These are phyloP conservation scores for Leccinum glutinopallens DNA, from an alignment of 1,284 basidiomycete species.

Conservation along the genomic window DNA sequence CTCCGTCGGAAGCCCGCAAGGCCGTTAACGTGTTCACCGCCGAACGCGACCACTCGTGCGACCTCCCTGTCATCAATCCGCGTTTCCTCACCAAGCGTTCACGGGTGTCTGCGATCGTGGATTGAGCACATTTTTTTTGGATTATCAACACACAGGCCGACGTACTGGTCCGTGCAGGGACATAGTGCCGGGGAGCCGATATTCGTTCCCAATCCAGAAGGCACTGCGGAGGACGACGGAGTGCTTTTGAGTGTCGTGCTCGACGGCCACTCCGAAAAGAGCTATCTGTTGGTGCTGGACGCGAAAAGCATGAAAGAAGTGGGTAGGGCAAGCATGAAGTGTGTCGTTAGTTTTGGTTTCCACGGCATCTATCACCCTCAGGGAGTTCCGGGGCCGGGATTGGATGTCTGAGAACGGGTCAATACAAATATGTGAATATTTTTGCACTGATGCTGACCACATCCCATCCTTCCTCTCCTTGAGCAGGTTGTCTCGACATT, in stretches of 20 bases:
- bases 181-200: conserved; percentile 41
- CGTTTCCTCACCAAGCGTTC: conserved; percentile 34
- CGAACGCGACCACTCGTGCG: conserved; percentile 33
- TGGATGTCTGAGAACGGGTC: conserved; percentile 21
- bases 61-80: conserved; percentile 39
- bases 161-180: conserved; percentile 34
- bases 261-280: conserved; percentile 34
- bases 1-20: conserved; percentile 24
- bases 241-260: conserved; percentile 40
- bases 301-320: conserved; percentile 39
- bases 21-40: conserved; percentile 26
- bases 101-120: conserved; percentile 33
- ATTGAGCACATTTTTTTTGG: conserved; percentile 35
- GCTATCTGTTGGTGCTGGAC: conserved; percentile 39
- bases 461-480: no score
- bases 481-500: no score
- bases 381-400: conserved; percentile 17
- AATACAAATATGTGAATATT: not conserved
- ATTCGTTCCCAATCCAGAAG: conserved; percentile 36
- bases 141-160: conserved; percentile 20
- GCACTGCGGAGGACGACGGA: conserved; percentile 39
- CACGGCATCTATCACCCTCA: conserved; percentile 35
- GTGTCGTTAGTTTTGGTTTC: conserved; percentile 38
- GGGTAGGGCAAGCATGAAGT: conserved; percentile 39
- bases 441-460: no score